Base-by-base conservation (phyloP, 805 yeast genomes). In the Myxozyma neglecta region DNA sequence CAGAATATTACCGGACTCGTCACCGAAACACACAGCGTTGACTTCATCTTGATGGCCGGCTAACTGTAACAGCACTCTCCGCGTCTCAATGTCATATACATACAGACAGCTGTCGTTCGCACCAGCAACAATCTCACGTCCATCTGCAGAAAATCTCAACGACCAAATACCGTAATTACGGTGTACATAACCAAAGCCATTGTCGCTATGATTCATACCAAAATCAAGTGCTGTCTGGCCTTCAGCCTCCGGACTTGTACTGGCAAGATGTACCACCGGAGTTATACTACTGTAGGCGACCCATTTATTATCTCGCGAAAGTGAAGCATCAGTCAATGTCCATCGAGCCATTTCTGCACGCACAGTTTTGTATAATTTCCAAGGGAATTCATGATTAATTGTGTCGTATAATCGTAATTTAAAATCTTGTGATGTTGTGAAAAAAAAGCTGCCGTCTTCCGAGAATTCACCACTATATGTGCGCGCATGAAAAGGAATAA, bases 1-100 rank as follows among this genome's bases (percentile, higher is more conserved):
- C 3, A 80, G 76, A 16, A 80, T 75, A 63, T 80, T 78, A 29
- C 66, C 66, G 6, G 63, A 55, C 29, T 66, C 71, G 46, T 69
- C 72, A 39, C 70, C 62, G 50, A 60, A 70, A 36, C 69, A 50
- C 35, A 69, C 74, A 3, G 72, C 70, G 51, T 71, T 71, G 10
- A 71, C 72, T 32, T 71, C 74, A 37, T 60, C 61, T 18, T 36
- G 49, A 46, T 70, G 73, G 8, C 67, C 68, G 10, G 55, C 57
- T 9, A 60, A 57, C 44, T 45, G 54, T 37, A 59, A 55, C 46
- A 53, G 51, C 9, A 54, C 65, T 18, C 24, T 56, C 8, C 56
- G 54, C 9, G 57, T 44, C 57, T 68, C 70, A 16, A 71, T 55
- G 47, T 71, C 72, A 42, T 60, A 69, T 9, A 66, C 64, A 32